Evolutionary conservation across 75 land plant genomes (phyloP).

Genomic region (Cupressus sempervirens): DNA sequence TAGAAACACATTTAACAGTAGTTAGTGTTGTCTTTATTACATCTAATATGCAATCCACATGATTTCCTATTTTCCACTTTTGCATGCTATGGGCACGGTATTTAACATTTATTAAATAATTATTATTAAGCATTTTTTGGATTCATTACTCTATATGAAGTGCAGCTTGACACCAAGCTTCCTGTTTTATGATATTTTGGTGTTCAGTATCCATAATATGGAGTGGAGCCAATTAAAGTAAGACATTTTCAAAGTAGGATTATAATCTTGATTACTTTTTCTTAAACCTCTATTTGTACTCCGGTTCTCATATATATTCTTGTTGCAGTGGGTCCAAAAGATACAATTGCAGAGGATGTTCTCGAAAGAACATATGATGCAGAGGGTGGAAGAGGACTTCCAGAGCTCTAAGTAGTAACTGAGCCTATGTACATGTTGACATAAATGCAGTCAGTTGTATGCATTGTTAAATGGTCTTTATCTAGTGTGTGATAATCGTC

Average conservation of each 20-base stretch:
- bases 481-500: neutral
- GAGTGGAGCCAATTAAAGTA: neutral
- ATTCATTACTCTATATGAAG: neutral
- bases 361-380: slow-evolving; percentile 83
- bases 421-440: neutral
- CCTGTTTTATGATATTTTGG: neutral
- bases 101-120: neutral
- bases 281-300: neutral
- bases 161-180: neutral
- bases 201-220: neutral
- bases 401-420: slow-evolving; percentile 39
- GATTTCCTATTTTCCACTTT: neutral
- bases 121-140: neutral
- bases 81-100: neutral
- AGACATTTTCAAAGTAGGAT: neutral
- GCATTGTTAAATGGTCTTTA: neutral
- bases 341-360: slow-evolving; percentile 81
- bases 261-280: neutral
- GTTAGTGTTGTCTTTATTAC: neutral
- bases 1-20: neutral
- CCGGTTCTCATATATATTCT: neutral
- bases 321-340: slow-evolving; percentile 83
- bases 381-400: slow-evolving; percentile 81
- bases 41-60: neutral
- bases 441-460: neutral